phyloP scores from a whole-genome alignment of 1,284 basidiomycete species.

The Neonothopanus nambi region DNA sequence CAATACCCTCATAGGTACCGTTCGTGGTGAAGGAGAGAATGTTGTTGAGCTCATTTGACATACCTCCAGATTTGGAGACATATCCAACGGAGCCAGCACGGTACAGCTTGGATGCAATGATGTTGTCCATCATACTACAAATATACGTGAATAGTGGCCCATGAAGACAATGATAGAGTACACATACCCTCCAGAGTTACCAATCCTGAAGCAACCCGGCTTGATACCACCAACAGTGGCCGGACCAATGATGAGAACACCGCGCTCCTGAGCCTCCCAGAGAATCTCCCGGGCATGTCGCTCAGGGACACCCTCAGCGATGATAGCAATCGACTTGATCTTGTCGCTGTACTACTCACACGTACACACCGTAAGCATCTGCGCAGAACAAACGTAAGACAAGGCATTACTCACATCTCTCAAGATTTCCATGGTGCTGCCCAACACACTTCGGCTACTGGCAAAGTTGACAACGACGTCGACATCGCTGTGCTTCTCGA shows the following conservation, averaged over 20 bases:
- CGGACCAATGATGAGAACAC: slow-evolving; percentile 95
- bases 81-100: slow-evolving; percentile 96
- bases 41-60: slow-evolving; percentile 99
- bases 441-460: slow-evolving; percentile 92
- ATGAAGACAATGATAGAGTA: background rate
- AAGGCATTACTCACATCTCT: slow-evolving; percentile 32
- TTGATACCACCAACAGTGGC: slow-evolving; percentile 99
- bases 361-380: background rate
- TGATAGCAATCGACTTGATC: slow-evolving; percentile 83
- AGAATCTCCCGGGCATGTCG: slow-evolving; percentile 96
- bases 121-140: slow-evolving; percentile 97
- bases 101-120: slow-evolving; percentile 98
- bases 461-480: slow-evolving; percentile 99
- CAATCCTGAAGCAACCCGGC: slow-evolving; percentile 99
- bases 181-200: slow-evolving; percentile 92
- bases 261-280: slow-evolving; percentile 84
- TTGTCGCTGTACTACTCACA: slow-evolving; percentile 43
- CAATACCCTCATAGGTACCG: slow-evolving; percentile 99
- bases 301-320: slow-evolving; percentile 99
- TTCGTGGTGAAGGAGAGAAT: slow-evolving; percentile 97
- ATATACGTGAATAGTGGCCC: background rate
- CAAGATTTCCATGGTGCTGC: slow-evolving; percentile 90
- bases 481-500: slow-evolving; percentile 92
- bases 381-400: background rate
- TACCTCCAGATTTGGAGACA: slow-evolving; percentile 99